Evolutionary conservation across 2,329 filamentous ascomycete genomes (phyloP).

Genomic region (Colletotrichum sp.): DNA sequence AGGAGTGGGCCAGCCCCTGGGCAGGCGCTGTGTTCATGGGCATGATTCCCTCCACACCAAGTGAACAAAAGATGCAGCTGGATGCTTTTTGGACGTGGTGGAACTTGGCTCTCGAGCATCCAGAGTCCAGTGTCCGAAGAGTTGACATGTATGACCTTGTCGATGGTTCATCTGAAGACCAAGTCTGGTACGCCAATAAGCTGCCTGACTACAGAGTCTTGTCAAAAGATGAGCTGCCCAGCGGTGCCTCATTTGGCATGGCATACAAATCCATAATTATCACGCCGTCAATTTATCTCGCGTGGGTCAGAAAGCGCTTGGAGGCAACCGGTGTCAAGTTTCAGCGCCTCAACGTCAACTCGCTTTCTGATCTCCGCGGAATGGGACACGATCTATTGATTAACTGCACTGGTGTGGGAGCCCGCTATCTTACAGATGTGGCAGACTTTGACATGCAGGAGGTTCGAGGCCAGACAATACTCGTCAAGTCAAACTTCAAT

Average conservation of each 20-base stretch:
- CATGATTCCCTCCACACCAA: background rate
- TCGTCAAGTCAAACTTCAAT: background rate
- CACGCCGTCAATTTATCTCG: background rate
- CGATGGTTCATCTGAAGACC: background rate
- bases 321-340: background rate
- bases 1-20: background rate
- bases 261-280: background rate
- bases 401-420: background rate
- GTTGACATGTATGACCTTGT: background rate
- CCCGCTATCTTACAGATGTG: background rate
- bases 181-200: background rate
- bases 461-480: background rate
- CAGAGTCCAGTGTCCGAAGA: background rate
- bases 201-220: background rate
- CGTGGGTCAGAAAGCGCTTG: background rate
- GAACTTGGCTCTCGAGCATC: background rate
- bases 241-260: background rate
- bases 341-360: background rate
- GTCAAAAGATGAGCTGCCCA: background rate
- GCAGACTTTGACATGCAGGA: background rate
- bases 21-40: background rate
- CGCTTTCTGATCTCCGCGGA: background rate
- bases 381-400: background rate
- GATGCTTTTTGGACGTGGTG: background rate
- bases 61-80: background rate